Base-by-base conservation (phyloP, 345 rosid species). In the Citrus glauca region DNA sequence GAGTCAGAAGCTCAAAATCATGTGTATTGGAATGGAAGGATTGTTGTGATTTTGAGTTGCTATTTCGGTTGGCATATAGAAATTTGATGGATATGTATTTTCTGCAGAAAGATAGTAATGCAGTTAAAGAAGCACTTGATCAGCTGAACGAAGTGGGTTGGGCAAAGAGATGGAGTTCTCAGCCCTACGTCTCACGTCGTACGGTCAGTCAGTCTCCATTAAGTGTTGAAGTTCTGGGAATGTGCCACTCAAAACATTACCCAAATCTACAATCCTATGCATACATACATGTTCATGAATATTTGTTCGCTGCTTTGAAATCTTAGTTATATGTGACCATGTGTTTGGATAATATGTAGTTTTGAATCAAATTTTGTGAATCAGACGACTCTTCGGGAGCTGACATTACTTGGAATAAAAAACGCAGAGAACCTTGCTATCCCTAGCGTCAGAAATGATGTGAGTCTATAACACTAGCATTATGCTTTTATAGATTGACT, bases 141-240 rank as follows among this genome's bases (percentile, higher is more conserved):
- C 81, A 82, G 74, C 87, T 95, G 72, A 87, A 84, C 9, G 89
- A 91, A 85, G 76, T 66, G 48, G 98, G 98, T 65, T 95, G 97
- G 97, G 98, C 98, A 33, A 92, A 89, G 91, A 91, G 83, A 85
- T 95, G 99, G 98, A 87, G 91, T 40, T 93, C 98, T 65, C 98
- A 95, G 90, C 99, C 98, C 4, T 93, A 92, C 48, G 90, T 95
- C 72, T 95, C 98, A 19, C 92, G 98, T 48, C 99, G 99, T 74
- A 88, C 92, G 93, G 98, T 95, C 91, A 81, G 90, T 88, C 82
- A 81, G 90, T 88, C 82, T 86, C 62, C 78, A 19, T 75, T 69
- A 60, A 82, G 74, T 71, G 25, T 80, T 82, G 81, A 78, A 68
- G 82, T 80, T 73, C 62, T 65, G 78, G 70, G 79, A 70, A 73